Percentiles rank a stretch among this genome's conserved stretches.
Evolutionary conservation across 2,329 filamentous ascomycete genomes (phyloP).

Genomic region (Paraphoma sp.): DNA sequence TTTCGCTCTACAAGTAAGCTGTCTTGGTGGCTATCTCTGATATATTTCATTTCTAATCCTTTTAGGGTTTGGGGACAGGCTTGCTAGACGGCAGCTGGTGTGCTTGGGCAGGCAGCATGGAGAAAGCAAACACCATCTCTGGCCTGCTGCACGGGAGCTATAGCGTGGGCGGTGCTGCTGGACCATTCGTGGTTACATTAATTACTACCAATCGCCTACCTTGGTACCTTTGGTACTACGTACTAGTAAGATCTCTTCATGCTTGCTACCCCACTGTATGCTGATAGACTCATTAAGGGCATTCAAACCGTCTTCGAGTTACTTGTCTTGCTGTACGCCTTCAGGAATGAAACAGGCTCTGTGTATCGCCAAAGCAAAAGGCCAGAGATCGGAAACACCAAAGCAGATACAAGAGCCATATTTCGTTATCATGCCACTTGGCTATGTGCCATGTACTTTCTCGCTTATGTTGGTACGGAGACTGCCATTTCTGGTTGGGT

Average conservation of each 20-base stretch:
- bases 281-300: slow-evolving; percentile 14
- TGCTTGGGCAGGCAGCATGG: slow-evolving; percentile 53
- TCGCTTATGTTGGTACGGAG: slow-evolving; percentile 55
- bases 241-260: slow-evolving; percentile 41
- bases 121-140: slow-evolving; percentile 49
- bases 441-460: slow-evolving; percentile 53
- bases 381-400: slow-evolving; percentile 5
- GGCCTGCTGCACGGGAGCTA: slow-evolving; percentile 53
- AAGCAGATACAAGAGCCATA: slow-evolving; percentile 22
- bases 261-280: not conserved
- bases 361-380: slow-evolving; percentile 39
- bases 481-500: slow-evolving; percentile 56
- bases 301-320: slow-evolving; percentile 29
- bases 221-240: slow-evolving; percentile 52
- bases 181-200: slow-evolving; percentile 46
- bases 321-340: slow-evolving; percentile 42
- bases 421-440: slow-evolving; percentile 48
- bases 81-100: slow-evolving; percentile 55
- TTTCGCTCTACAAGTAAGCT: slow-evolving; percentile 17
- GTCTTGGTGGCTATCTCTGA: no score
- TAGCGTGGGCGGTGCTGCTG: slow-evolving; percentile 48
- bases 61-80: slow-evolving; percentile 49
- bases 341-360: slow-evolving; percentile 44
- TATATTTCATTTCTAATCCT: not conserved
- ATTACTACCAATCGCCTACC: slow-evolving; percentile 27